A percentile compares a stretch with the other conserved stretches of the same genome.
Conservation (phyloP, 331 rosid genomes). For the Ulmus americana region DNA sequence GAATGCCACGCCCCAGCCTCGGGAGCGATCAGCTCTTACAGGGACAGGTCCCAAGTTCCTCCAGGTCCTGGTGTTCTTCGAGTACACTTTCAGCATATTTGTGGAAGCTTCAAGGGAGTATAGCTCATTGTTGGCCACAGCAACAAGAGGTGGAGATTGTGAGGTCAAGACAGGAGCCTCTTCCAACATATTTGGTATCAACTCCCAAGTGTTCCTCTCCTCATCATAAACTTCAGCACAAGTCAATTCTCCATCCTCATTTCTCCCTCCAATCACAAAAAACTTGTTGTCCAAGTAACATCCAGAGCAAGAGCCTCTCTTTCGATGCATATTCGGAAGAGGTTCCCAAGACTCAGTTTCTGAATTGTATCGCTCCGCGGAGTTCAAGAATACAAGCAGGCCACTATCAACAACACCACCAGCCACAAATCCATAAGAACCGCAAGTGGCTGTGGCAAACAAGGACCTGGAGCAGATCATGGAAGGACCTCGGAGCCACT, state of each 20-base stretch:
- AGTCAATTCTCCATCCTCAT: conserved; percentile 37
- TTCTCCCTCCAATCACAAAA: conserved; percentile 71
- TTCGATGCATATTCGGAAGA: conserved; percentile 54
- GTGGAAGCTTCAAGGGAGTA: conserved; percentile 52
- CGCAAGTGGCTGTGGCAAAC: conserved; percentile 72
- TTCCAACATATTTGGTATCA: conserved; percentile 52
- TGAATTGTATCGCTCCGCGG: conserved; percentile 64
- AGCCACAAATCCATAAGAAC: conserved; percentile 51
- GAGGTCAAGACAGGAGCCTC: conserved; percentile 28
- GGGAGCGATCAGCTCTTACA: conserved; percentile 47
- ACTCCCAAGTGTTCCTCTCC: conserved; percentile 47
- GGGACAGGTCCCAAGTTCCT: conserved; percentile 60
- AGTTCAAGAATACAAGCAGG: conserved; percentile 34
- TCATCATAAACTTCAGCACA: conserved; percentile 66
- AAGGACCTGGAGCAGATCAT: conserved; percentile 66
- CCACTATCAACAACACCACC: conserved; percentile 40
- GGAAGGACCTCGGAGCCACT: conserved; percentile 63
- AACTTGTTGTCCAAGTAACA: conserved; percentile 71
- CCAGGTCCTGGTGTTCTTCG: conserved; percentile 52
- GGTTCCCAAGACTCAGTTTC: conserved; percentile 47
- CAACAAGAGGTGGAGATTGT: conserved; percentile 63
- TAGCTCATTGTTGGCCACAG: conserved; percentile 59
- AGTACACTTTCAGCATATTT: conserved; percentile 57
- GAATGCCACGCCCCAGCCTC: conserved; percentile 88
- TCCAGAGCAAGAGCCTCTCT: conserved; percentile 60